Evolutionary conservation across 2,329 filamentous ascomycete species (phyloP), one percentile per base, ranked within the genome.

Genomic region (Aspergillus costaricaensis): DNA sequence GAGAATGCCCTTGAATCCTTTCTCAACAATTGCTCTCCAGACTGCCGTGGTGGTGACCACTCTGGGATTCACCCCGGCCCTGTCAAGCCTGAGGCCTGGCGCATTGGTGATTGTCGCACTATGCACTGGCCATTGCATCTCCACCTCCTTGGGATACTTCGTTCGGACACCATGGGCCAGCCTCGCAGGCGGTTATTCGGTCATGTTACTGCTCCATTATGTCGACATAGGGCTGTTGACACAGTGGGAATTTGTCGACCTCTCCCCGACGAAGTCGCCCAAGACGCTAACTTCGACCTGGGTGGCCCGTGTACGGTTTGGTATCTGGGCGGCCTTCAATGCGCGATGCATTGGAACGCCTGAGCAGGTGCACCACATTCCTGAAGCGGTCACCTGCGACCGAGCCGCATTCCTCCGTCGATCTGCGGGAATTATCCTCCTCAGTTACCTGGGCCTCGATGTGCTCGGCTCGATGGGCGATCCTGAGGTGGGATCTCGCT

Each of bases 311-410:
- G 15, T 58, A 7, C 15, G 21, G 5, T 61, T 58, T 54, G 59
- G 55, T 38, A 12, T 61, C 30, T 58, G 32, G 49, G 27, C 50
- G 10, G 7, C 49, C 17, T 44, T 55, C 19, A 61, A 49, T 17
- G 51, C 43, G 17, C 59, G 59, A 44, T 61, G 50, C 43, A 44
- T 55, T 14, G 55, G 59, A 8, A 55, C 55, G 5, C 43, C 36
- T 8, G 59, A 61, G 2, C 50, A 61, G 38, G 49, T 58, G 9
- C 43, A 30, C 17, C 15, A 55, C 43, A 14, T 55, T 17, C 50
- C 55, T 19, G 17, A 43, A 1, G 27, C 38, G 6, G 8, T 10
- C 10, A 25, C n/a, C 2, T 15, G 25, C 3, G 32, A 43, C 17
- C 30, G 54, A 19, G 14, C 4, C 4, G 21, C 15, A 25, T 61